phyloP scores from a whole-genome alignment of 139 green algal genomes.

The Deuterostichococcus epilithicus region DNA sequence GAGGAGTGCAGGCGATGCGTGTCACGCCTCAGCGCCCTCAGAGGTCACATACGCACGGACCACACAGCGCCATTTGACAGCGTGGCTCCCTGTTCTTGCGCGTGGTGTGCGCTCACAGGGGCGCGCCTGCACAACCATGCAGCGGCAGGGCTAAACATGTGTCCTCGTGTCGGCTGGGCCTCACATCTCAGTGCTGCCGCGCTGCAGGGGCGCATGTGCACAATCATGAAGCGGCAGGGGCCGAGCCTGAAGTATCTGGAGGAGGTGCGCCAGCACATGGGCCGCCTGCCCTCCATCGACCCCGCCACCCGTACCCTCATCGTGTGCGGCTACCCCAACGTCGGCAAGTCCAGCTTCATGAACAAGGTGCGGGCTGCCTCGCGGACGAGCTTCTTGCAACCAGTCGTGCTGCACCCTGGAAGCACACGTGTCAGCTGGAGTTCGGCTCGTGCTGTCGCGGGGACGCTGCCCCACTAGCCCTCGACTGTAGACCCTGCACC shows the following conservation, averaged over 20 bases:
- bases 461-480: too few species aligned
- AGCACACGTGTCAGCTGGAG: not conserved
- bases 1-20: too few species aligned
- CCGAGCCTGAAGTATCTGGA: constrained; percentile 92
- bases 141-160: constrained; percentile 3
- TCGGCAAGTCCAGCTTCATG: constrained; percentile 97
- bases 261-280: constrained; percentile 98
- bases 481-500: too few species aligned
- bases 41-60: too few species aligned
- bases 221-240: constrained; percentile 95
- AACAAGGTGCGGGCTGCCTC: constrained; percentile 77
- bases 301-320: constrained; percentile 95
- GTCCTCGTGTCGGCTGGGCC: too few species aligned
- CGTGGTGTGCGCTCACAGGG: not conserved
- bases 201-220: constrained; percentile 95
- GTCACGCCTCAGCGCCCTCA: too few species aligned
- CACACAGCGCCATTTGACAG: too few species aligned
- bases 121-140: not conserved
- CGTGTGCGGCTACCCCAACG: constrained; percentile 98
- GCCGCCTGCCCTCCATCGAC: constrained; percentile 94
- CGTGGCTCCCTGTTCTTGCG: not conserved
- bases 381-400: too few species aligned
- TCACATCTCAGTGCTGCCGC: too few species aligned
- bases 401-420: not conserved
- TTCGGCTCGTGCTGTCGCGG: too few species aligned